Evolutionary conservation across 176 grass and related monocot species (phyloP), one percentile per base, ranked within the genome.

Genomic region (Guadua angustifolia): DNA sequence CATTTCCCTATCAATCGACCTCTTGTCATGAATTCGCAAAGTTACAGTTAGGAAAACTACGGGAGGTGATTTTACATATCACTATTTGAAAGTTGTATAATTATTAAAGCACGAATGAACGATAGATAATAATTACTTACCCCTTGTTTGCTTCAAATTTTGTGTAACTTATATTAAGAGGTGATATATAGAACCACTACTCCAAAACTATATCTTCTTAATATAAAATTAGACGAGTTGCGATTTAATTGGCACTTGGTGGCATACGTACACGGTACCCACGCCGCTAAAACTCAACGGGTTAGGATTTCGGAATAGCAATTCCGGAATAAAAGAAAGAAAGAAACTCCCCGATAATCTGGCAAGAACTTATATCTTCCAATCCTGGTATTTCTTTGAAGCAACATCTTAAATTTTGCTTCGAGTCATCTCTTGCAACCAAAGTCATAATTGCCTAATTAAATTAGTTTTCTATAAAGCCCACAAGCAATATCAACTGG

Each of bases 401-500:
- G 63, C 36, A 82, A 71, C 60, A 5, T 18, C 5, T 66, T 53
- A 68, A 55, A 68, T 60, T 16, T 63, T 68, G 39, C 39, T 45
- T 84, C 59, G 18, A 32, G 75, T 39, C 60, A 22, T 29, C 24
- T 44, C 67, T 75, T 70, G 77, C 77, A 44, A 21, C 22, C 70
- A 85, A 85, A 81, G 63, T 14, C 44, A 64, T 53, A 36, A 19
- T n/a, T n/a, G n/a, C n/a, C n/a, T n/a, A n/a, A n/a, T n/a, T n/a
- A n/a, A n/a, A n/a, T 24, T 75, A 69, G 52, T 76, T 62, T 80
- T 79, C 35, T 18, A 29, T 69, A 4, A 85, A 81, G 76, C 45
- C 52, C 64, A 69, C 88, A 81, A 85, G 88, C 53, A 89, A 85
- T 24, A 15, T 78, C 66, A n/a, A 25, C 3, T 9, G 44, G n/a